These are phyloP conservation scores for Micromonas commoda DNA, from an alignment of 139 green algal genomes.

Conservation along the genomic window DNA sequence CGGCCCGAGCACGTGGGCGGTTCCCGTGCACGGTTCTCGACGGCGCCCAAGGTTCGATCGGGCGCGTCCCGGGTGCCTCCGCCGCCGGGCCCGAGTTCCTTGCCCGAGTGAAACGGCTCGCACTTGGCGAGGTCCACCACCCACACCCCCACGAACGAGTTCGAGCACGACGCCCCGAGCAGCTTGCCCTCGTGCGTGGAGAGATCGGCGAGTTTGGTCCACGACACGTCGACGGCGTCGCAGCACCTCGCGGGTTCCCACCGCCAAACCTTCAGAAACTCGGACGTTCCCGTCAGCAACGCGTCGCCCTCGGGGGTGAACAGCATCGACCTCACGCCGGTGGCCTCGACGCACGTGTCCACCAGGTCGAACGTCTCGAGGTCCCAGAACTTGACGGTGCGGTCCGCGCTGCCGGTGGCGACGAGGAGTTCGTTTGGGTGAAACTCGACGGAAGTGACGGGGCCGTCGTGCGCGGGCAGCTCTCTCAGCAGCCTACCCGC, in stretches of 20 bases:
- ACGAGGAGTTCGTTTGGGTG: constrained; percentile 74
- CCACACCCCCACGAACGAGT: background rate
- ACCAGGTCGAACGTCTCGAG: constrained; percentile 61
- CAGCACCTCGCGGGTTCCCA: constrained; percentile 56
- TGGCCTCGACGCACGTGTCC: constrained; percentile 52
- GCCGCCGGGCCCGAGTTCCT: background rate
- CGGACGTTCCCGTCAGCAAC: constrained; percentile 44
- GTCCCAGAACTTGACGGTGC: constrained; percentile 67
- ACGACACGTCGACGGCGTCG: constrained; percentile 61
- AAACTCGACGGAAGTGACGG: constrained; percentile 68
- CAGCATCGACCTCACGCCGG: constrained; percentile 47
- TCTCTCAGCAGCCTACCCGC: constrained; percentile 50
- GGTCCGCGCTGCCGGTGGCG: constrained; percentile 58
- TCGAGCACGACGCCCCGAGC: background rate
- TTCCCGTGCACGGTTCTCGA: background rate
- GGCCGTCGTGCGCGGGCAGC: constrained; percentile 40
- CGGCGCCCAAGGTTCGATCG: background rate
- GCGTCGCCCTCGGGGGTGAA: constrained; percentile 63
- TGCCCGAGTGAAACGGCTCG: background rate
- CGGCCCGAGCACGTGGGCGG: background rate
- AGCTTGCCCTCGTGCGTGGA: constrained; percentile 6
- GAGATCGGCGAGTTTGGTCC: constrained; percentile 31
- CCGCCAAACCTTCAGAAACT: constrained; percentile 51
- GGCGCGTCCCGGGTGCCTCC: background rate
- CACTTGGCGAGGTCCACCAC: background rate